Conservation (phyloP, 169 alveolate genomes). For the Eimeria falciformis region DNA sequence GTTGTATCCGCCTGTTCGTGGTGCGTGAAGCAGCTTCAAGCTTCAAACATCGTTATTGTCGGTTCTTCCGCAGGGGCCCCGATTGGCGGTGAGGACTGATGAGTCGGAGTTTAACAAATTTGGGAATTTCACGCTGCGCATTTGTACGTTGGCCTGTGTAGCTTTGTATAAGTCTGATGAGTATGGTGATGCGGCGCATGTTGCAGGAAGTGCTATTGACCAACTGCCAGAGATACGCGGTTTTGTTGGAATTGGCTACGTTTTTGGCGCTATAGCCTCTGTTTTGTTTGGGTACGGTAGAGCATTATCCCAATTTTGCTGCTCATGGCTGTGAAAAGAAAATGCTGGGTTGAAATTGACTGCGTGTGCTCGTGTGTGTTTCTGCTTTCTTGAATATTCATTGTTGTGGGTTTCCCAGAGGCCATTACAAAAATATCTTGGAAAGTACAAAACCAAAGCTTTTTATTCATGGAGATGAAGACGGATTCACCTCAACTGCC, state of each 20-base stretch:
- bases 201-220: constrained; percentile 83
- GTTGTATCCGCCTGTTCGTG: constrained; percentile 79
- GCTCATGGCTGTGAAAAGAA: background rate
- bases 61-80: constrained; percentile 88
- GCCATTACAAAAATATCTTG: constrained; percentile 79
- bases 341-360: background rate
- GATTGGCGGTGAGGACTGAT: constrained; percentile 76
- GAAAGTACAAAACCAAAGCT: constrained; percentile 79
- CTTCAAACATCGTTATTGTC: constrained; percentile 74
- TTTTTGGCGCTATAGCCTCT: constrained; percentile 82
- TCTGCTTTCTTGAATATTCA: too few relatives aligned
- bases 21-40: constrained; percentile 72
- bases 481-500: constrained; percentile 80
- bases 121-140: background rate
- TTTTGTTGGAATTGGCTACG: constrained; percentile 83
- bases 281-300: constrained; percentile 76
- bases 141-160: background rate
- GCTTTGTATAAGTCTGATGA: background rate
- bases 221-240: constrained; percentile 77
- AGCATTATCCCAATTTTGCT: background rate
- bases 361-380: background rate
- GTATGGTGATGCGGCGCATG: background rate
- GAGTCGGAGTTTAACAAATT: background rate
- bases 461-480: constrained; percentile 80
- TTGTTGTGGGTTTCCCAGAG: constrained; percentile 46